Base-by-base conservation (phyloP, 352 stramenopile species). In the Phytophthora sojae region DNA sequence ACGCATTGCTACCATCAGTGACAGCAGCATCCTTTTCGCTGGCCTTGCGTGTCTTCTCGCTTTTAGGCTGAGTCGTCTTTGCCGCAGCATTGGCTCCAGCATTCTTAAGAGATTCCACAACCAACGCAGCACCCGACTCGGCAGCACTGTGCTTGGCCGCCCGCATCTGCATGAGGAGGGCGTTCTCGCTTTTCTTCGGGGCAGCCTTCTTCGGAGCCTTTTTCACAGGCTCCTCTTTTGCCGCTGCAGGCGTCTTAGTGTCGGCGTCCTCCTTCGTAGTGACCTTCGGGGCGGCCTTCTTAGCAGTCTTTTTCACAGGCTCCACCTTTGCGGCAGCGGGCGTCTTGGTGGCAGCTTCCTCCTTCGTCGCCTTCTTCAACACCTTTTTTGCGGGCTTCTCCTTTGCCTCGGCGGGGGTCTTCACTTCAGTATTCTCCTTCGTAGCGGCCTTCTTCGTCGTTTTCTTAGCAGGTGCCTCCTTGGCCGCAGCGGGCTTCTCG, bases 131-230 rank as follows among this genome's bases (percentile, higher is more conserved):
- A 42, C 61, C 65, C 25, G 70, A 79, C 63, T 73, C 57, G 12
- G 62, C 42, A 35, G 39, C 53, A 66, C 60, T 29, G 1, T 73
- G 65, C 51, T 78, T 78, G n/a, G 66, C 70, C 8, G 70, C 74
- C 51, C 67, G 59, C 74, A 81, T 81, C 32, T 76, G 67, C 39
- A 76, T 67, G 39, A 81, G 25, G 0, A 81, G 42, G 60, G 53
- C 70, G 52, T 81, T 81, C 25, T 56, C 66, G 29, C 74, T 81
- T 42, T 76, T 81, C 44, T 73, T 78, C 14, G 66, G 32, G 14
- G 14, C n/a, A 29, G 30, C 23, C 57, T 78, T 76, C 49, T 77
- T 76, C 11, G 57, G 9, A 2, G 37, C 57, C 5, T 61, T 76
- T 44, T 59, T 69, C 3, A n/a, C 23, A 2, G 35, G 12, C 29